Evolutionary conservation across 148 eudicot genomes (phyloP), one percentile per base, ranked within the genome.

Genomic region (Camellia lanceoleosa): DNA sequence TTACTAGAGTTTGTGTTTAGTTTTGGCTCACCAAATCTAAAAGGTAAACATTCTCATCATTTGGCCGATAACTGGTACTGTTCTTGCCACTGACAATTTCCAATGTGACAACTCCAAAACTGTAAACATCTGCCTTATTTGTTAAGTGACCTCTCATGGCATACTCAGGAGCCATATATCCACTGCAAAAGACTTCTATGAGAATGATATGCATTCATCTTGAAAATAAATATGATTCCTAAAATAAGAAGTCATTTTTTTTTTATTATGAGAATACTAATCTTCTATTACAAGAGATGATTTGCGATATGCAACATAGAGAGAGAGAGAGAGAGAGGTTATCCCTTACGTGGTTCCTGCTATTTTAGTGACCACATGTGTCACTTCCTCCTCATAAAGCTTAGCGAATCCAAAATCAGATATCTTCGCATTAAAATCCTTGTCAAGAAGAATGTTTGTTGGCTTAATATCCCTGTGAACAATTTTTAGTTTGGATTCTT

Each of bases 131-230:
- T 13, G 85, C 77, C 8, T 74, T 67, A 9, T 64, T 56, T 54
- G 81, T 82, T 23, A 82, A 44, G 20, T 64, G 73, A 11, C 81
- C 81, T 55, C 81, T 47, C 15, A 64, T 23, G n/a, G 81, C 81
- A 64, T 78, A 82, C 46, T 82, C 85, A 12, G 85, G 85, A 56
- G 85, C 85, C 79, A 83, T 78, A 54, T 83, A 79, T 44, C 82
- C 85, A 66, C 85, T 83, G 74, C 70, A 78, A 78, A 78, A 61
- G 20, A 61, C 64, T 61, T 3, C 19, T n/a, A n/a, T 61, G 64
- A 15, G 64, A 61, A n/a, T 15, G 6, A 20, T 18, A 61, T 3
- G 64, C 9, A 44, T 6, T 61, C 38, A 30, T 30, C 38, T 30
- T 10, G 15, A 58, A 41, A 44, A 7, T 46, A 30, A 30, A 30